A percentile compares a stretch with the other conserved stretches of the same genome.
phyloP scores from a whole-genome alignment of 257 asterid species.

The Solanum tacnaense region DNA sequence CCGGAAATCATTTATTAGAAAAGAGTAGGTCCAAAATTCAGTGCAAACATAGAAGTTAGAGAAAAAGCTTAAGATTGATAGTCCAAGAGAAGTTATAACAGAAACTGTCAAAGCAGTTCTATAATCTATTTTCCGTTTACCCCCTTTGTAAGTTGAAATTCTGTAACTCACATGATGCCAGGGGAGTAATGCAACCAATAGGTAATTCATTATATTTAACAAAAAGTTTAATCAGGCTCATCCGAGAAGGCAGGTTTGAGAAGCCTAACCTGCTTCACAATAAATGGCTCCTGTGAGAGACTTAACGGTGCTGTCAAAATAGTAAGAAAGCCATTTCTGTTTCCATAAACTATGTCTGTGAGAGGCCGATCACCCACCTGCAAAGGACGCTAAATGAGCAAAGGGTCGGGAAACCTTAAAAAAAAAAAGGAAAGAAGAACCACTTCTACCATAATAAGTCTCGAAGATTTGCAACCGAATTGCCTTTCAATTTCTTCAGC shows the following conservation, averaged over 20 bases:
- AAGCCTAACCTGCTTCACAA: conserved; percentile 60
- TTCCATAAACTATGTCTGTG: conserved; percentile 85
- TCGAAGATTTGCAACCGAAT: conserved; percentile 74
- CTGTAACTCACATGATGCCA: neutral
- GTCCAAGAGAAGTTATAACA: neutral
- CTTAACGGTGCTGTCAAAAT: conserved; percentile 74
- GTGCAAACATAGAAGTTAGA: neutral
- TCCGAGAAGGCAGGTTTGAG: neutral
- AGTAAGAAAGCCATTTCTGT: conserved; percentile 75
- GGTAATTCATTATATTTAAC: neutral
- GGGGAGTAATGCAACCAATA: neutral
- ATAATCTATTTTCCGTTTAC: neutral
- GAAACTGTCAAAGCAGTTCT: neutral
- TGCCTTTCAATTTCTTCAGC: conserved; percentile 81
- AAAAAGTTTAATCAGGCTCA: neutral
- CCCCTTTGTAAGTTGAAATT: neutral
- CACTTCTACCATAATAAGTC: conserved; percentile 57
- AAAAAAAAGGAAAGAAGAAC: neutral
- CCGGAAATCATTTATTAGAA: neutral
- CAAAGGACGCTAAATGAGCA: conserved; percentile 1
- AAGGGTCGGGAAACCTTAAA: neutral
- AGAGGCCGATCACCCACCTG: conserved; percentile 98
- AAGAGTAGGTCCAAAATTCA: neutral
- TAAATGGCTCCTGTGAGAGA: conserved; percentile 73
- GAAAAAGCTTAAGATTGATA: neutral